Base-by-base conservation (phyloP, 2,329 filamentous ascomycete species). In the Trichoderma sp. region DNA sequence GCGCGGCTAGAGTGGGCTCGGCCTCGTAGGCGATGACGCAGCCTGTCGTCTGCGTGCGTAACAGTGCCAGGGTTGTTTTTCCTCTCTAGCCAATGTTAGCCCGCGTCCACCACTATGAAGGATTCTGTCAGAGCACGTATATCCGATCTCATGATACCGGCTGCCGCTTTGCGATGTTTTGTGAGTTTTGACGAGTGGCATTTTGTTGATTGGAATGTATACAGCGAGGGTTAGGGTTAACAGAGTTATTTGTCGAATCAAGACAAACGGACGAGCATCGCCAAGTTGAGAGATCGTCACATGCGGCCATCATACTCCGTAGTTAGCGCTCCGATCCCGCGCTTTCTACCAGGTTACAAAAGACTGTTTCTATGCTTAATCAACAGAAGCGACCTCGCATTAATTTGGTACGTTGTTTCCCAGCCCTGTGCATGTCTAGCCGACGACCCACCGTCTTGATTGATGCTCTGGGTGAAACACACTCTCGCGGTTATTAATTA, bases 11-110 rank as follows among this genome's bases (percentile, higher is more conserved):
- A 63, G 59, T 32, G 12, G 52, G 27, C 42, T 48, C 27, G 63
- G 27, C 25, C 39, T 65, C 52, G 63, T 65, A 65, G 63, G 63
- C 52, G 63, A 48, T 65, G 63, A 65, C 63, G 63, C 63, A 65
- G 52, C 63, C 63, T 32, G 25, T 45, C 39, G 22, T 8, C 5
- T 60, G 34, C 22, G 35, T 61, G 42, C 58, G 58, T 61, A 61
- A 50, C 37, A 4, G 37, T 15, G 59, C 39, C 58, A 50, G 50
- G 50, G 25, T 56, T 3, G 22, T n/a, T 6, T 13, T 32, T 52
- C 37, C 12, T n/a, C 34, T 37, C 42, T 19, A 63, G 37, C 29
- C 29, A 34, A 35, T n/a, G 12, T 37, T n/a, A 42, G 37, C 63
- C 12, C 42, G 52, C 15, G 22, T 53, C 45, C 17, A 19, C 19